These are phyloP conservation scores for Moesziomyces sp. DNA, from an alignment of 1,284 basidiomycete species.

Conservation along the genomic window DNA sequence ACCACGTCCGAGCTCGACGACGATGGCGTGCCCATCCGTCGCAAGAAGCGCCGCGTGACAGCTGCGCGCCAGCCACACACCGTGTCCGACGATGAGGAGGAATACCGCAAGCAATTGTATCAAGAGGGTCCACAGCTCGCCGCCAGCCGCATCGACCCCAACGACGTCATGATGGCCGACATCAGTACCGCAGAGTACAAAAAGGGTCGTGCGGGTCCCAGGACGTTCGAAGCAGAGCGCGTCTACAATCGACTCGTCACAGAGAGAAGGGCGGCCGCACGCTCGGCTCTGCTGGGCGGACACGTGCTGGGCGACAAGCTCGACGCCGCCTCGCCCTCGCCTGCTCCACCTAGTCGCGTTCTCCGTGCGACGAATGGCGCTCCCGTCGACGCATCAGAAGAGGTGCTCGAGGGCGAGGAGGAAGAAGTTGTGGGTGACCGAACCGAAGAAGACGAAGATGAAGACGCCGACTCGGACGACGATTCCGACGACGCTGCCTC, in stretches of 20 bases:
- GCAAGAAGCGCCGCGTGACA: conserved; percentile 21
- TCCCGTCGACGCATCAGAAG: conserved; percentile 22
- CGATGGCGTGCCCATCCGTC: conserved; percentile 30
- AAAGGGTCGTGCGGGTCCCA: conserved; percentile 57
- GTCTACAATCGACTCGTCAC: conserved; percentile 49
- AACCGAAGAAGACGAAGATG: conserved; percentile 11
- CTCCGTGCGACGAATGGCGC: conserved; percentile 19
- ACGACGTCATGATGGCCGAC: conserved; percentile 43
- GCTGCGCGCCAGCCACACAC: conserved; percentile 37
- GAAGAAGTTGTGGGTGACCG: conserved; percentile 21
- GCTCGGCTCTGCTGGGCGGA: conserved; percentile 31
- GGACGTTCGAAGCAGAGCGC: conserved; percentile 61
- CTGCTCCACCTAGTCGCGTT: conserved; percentile 15
- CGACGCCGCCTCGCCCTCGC: conserved; percentile 26
- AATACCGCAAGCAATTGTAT: conserved; percentile 42
- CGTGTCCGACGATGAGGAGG: conserved; percentile 56
- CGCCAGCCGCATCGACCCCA: conserved; percentile 34
- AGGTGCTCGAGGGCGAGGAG: conserved; percentile 26
- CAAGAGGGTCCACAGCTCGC: conserved; percentile 31
- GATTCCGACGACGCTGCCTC: conserved; percentile 29
- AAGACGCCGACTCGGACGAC: conserved; percentile 15
- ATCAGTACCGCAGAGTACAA: conserved; percentile 48
- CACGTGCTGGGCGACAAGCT: conserved; percentile 38
- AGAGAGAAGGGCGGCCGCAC: conserved; percentile 40
- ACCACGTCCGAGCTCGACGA: conserved; percentile 42